Conservation (phyloP, 768 basidiomycete species). For the Leucocoprinus sp. region DNA sequence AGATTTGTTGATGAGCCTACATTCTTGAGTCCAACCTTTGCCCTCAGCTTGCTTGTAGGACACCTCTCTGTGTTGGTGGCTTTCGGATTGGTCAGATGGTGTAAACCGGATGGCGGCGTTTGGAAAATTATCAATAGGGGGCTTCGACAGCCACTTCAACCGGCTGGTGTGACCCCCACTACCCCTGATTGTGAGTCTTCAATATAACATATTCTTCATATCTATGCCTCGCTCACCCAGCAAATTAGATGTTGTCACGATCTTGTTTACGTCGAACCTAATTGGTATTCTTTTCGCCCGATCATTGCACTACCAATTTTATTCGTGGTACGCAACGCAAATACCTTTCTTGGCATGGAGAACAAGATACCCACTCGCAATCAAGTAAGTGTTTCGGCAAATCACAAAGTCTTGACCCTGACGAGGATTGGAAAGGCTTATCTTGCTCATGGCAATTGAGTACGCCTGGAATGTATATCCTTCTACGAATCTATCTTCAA, state of each 20-base stretch:
- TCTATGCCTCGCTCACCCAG: background rate
- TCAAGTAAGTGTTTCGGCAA: conserved; percentile 43
- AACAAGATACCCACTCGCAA: conserved; percentile 49
- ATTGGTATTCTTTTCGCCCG: conserved; percentile 89
- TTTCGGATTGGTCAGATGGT: conserved; percentile 77
- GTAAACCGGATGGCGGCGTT: conserved; percentile 61
- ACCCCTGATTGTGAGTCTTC: conserved; percentile 58
- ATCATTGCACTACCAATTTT: conserved; percentile 97
- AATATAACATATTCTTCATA: background rate
- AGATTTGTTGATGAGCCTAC: conserved; percentile 70
- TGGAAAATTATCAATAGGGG: conserved; percentile 45
- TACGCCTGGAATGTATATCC: conserved; percentile 17
- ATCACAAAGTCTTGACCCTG: background rate
- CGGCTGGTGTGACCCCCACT: conserved; percentile 39
- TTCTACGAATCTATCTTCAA: conserved; percentile 19
- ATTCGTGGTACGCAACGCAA: conserved; percentile 94
- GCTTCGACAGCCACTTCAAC: conserved; percentile 37
- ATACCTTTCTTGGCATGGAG: conserved; percentile 78
- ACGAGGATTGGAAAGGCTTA: conserved; percentile 1
- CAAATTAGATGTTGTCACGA: conserved; percentile 59
- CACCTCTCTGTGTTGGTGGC: conserved; percentile 52
- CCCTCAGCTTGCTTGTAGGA: conserved; percentile 51
- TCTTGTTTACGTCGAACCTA: conserved; percentile 86
- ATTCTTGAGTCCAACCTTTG: conserved; percentile 62
- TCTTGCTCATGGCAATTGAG: conserved; percentile 11